Base-by-base conservation (phyloP, 2,329 filamentous ascomycete species). In the Alternaria atra region DNA sequence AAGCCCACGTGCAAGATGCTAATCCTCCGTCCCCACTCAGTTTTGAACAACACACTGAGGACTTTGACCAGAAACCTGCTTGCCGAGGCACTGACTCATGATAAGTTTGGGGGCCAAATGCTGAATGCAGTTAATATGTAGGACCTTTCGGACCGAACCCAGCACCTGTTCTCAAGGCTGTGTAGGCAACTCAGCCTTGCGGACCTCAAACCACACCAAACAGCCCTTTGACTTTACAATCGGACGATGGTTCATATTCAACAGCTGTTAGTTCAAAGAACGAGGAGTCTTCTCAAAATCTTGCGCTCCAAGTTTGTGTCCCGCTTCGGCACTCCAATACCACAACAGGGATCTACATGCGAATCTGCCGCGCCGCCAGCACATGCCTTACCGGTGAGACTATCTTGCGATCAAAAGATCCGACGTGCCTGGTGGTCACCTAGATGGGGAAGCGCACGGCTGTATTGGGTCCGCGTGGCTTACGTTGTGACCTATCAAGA, bases 1-100 rank as follows among this genome's bases (percentile, higher is more conserved):
- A 52, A 47, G 54, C 53, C 58, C 52, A 56, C 57, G 46, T 60
- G 52, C 57, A 56, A 43, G 46, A 56, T 44, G 15, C 56, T 27
- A 39, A 17, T 55, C n/a, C 46, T 17, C 39, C 32, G 53, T 56
- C 25, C 57, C 39, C 17, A 35, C 37, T 27, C 46, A 25, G 15
- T 32, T 35, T 20, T 25, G 20, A 47, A 17, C 37, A 30, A 39
- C 44, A 34, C 30, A 32, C 39, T 56, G 37, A 51, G 30, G 35
- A 51, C 30, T 37, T 34, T n/a, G 15, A 42, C 23, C 25, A 37
- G 9, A 34, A 29, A 32, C 10, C 25, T 25, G 55, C 57, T 30
- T 35, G 29, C 30, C 32, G 17, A 29, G 44, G 35, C 23, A 34
- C 29, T 35, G 37, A 44, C 23, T 29, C 37, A 56, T 35, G 25